Conservation (phyloP, 73 alveolate genomes). For the Paramecium sonneborni region DNA sequence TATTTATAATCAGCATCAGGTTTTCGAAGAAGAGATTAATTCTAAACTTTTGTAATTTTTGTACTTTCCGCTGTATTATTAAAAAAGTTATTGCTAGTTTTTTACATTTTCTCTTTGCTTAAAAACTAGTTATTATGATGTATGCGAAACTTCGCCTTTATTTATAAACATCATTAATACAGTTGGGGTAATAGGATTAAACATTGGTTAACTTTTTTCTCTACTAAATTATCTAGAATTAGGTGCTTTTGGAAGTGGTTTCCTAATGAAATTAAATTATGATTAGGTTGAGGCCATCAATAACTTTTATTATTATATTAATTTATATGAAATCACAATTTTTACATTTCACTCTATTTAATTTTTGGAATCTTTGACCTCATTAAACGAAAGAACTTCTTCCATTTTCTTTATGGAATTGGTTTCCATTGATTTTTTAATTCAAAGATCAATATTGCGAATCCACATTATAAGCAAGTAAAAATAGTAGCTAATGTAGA, state of each 20-base stretch:
- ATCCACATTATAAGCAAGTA: neutral
- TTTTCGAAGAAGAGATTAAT: conserved; percentile 14
- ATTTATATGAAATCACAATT: neutral
- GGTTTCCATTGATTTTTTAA: neutral
- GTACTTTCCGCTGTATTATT: conserved; percentile 28
- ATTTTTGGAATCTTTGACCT: neutral
- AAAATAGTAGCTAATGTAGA: neutral
- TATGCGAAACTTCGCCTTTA: conserved; percentile 34
- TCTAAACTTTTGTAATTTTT: conserved; percentile 7
- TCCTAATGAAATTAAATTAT: conserved; percentile 13
- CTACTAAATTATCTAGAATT: conserved; percentile 46
- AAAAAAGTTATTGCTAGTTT: conserved; percentile 29
- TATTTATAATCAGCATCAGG: conserved; percentile 26
- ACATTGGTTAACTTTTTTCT: conserved; percentile 36
- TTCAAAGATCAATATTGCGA: neutral
- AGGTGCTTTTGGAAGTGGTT: neutral
- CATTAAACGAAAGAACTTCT: neutral
- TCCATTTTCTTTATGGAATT: neutral
- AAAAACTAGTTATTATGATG: conserved; percentile 9
- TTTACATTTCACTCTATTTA: neutral
- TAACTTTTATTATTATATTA: neutral
- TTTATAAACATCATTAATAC: neutral
- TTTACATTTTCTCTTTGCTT: conserved; percentile 26
- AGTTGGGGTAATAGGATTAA: conserved; percentile 36
- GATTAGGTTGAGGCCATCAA: conserved; percentile 6